phyloP scores from a whole-genome alignment of 2,329 filamentous ascomycete species.

The Hymenoscyphus infarciens region DNA sequence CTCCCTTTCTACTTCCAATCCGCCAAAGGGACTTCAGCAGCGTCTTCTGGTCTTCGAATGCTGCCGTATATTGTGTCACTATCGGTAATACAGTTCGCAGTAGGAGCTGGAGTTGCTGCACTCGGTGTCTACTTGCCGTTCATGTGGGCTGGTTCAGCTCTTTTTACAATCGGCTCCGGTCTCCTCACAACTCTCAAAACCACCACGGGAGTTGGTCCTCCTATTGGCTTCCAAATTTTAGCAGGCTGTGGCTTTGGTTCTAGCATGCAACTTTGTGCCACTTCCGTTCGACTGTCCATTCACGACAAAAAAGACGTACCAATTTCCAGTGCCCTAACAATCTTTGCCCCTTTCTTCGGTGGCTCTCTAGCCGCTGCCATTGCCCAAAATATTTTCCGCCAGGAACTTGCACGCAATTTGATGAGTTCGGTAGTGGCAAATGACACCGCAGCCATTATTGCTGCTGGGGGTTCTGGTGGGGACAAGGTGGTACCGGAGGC shows the following conservation, averaged over 20 bases:
- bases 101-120: slow-evolving; percentile 21
- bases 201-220: slow-evolving; percentile 32
- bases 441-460: slow-evolving; percentile 40
- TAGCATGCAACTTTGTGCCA: slow-evolving; percentile 53
- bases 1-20: slow-evolving; percentile 35
- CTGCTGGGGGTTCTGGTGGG: slow-evolving; percentile 46
- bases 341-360: slow-evolving; percentile 52
- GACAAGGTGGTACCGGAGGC: slow-evolving; percentile 52
- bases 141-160: slow-evolving; percentile 29
- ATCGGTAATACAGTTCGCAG: slow-evolving; percentile 6
- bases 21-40: slow-evolving; percentile 24
- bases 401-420: slow-evolving; percentile 13
- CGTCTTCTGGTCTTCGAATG: slow-evolving; percentile 24
- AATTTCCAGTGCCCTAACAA: slow-evolving; percentile 46
- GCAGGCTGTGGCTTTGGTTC: slow-evolving; percentile 52
- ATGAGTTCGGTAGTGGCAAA: slow-evolving; percentile 25
- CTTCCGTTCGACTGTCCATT: slow-evolving; percentile 53
- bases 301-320: slow-evolving; percentile 45
- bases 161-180: slow-evolving; percentile 43
- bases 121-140: slow-evolving; percentile 35
- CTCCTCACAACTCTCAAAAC: slow-evolving; percentile 49
- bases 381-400: slow-evolving; percentile 44
- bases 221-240: slow-evolving; percentile 56
- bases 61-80: slow-evolving; percentile 23
- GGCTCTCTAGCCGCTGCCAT: slow-evolving; percentile 54